phyloP scores from a whole-genome alignment of 768 basidiomycete species.

The Dictyophora rubrovolvata region DNA sequence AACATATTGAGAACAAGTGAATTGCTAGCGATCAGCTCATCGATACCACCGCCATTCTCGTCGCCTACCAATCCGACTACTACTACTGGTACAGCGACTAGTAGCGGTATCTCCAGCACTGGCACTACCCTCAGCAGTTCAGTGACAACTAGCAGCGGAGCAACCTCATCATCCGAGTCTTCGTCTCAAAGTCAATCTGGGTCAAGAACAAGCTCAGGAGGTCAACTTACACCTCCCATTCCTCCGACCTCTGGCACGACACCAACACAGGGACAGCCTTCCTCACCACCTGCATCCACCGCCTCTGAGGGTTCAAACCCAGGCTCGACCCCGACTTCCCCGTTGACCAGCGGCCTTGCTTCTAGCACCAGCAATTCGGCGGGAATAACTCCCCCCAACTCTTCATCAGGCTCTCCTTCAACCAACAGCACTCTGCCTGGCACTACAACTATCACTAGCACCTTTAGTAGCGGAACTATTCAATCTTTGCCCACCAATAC shows the following conservation, averaged over 20 bases:
- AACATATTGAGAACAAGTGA: not conserved
- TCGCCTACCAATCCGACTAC: not conserved
- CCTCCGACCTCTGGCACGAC: not conserved
- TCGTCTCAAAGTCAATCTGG: no score
- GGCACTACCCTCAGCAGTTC: not conserved
- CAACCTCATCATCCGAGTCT: not conserved
- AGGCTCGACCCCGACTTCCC: not conserved
- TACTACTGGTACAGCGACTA: not conserved
- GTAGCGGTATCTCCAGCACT: not conserved
- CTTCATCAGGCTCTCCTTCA: not conserved
- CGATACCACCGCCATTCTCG: conserved; percentile 1
- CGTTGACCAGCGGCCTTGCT: not conserved
- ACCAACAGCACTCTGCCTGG: not conserved
- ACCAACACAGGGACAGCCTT: not conserved
- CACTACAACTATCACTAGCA: not conserved
- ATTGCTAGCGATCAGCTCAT: no score
- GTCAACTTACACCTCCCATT: not conserved
- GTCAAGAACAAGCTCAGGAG: no score
- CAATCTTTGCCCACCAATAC: not conserved
- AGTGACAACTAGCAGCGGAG: not conserved
- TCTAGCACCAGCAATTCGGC: not conserved
- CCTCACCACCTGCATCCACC: not conserved
- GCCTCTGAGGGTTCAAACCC: not conserved
- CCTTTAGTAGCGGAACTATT: not conserved
- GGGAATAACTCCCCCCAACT: not conserved